Base-by-base conservation (phyloP, 139 green algal species). In the Haematococcus lacustris region DNA sequence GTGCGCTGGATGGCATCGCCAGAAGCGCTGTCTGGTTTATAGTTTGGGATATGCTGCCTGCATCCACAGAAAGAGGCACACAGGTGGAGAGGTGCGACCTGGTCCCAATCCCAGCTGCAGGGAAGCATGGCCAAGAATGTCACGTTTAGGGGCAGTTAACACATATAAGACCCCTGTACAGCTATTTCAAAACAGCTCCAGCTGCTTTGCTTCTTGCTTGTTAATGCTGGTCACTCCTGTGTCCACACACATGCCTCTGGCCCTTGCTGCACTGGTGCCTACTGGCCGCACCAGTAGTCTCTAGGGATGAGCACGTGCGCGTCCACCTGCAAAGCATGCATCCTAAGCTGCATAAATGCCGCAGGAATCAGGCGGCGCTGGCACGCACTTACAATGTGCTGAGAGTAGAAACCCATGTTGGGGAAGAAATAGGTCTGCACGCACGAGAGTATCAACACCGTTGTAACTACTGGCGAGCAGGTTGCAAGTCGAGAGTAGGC, bases 331-430 rank as follows among this genome's bases (percentile, higher is more conserved):
- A 61, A 64, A 35, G 53, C 53, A 64, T 35, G 53, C 53, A 64
- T 30, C 53, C 21, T 7, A 32, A 32, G 53, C 21, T 64, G 30
- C 9, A 17, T 53, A 9, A 9, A 17, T 28, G 43, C 43, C 9
- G 17, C 9, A 28, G 43, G 9, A 17, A 17, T 53, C 43, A 9
- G 9, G 43, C 43, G 17, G 43, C 43, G 17, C 43, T 53, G 43
- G 9, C 17, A 17, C 43, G 64, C 35, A 69, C 70, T 50, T 43
- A 73, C 57, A 13, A 76, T 75, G 65, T 85, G 79, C 41, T 85
- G 79, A 30, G 79, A 80, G 76, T 85, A 85, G 68, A 82, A 85
- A 69, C 75, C 75, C 72, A 82, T 80, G 68, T 80, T 79, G n/a
- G 79, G 79, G 72, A 85, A 85, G 75, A 85, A 85, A 39, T 78